A percentile compares a stretch with the other conserved stretches of the same genome.
These are phyloP conservation scores for Aegilops tauschii DNA, from an alignment of 176 grass and related monocot genomes.

Conservation along the genomic window DNA sequence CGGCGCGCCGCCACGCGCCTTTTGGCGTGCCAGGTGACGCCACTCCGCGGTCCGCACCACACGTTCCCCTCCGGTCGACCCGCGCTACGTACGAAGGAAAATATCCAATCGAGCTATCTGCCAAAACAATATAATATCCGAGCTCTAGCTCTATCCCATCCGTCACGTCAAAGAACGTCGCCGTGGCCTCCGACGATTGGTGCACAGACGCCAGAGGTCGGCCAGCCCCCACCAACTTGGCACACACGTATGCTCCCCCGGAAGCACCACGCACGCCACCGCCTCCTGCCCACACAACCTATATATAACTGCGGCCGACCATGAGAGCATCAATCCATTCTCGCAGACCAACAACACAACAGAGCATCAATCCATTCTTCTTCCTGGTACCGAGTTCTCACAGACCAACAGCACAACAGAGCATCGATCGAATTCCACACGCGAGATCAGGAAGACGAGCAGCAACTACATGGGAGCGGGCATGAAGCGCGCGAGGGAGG, in stretches of 20 bases:
- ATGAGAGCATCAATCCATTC: too few relatives aligned
- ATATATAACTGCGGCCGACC: too few relatives aligned
- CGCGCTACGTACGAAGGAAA: too few relatives aligned
- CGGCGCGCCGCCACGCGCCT: too few relatives aligned
- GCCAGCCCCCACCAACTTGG: neutral
- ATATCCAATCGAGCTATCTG: too few relatives aligned
- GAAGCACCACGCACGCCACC: neutral
- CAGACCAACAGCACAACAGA: neutral
- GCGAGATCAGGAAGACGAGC: neutral
- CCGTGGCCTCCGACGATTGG: neutral
- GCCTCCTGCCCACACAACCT: too few relatives aligned
- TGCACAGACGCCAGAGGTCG: neutral
- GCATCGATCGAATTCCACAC: neutral
- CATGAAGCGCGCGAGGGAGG: neutral
- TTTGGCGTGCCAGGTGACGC: too few relatives aligned
- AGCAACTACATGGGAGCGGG: neutral
- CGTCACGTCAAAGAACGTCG: neutral
- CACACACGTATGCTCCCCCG: neutral
- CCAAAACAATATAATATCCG: neutral
- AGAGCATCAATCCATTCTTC: too few relatives aligned
- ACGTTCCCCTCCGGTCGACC: too few relatives aligned
- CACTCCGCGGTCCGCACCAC: too few relatives aligned
- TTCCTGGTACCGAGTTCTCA: too few relatives aligned
- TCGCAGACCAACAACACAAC: too few relatives aligned
- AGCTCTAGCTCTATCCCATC: neutral